phyloP scores from a whole-genome alignment of 1,139 yeast species.

The Geotrichum histeridarum region DNA sequence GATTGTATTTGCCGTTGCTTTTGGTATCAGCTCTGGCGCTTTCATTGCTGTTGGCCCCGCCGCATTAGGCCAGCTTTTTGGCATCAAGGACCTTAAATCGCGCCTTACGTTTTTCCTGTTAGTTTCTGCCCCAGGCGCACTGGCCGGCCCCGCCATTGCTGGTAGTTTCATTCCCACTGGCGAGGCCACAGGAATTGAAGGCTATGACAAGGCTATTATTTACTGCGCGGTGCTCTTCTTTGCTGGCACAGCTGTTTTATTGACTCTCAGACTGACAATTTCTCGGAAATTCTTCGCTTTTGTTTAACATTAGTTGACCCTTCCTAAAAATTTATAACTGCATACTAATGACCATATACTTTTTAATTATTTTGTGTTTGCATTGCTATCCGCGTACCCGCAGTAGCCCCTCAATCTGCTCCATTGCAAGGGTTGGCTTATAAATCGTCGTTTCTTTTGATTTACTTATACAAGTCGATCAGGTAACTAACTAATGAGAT shows the following conservation, averaged over 20 bases:
- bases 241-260: slow-evolving; percentile 21
- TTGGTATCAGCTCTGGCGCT: slow-evolving; percentile 46
- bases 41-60: slow-evolving; percentile 41
- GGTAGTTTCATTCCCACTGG: slow-evolving; percentile 40
- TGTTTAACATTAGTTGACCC: slow-evolving; percentile 20
- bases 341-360: too few species aligned
- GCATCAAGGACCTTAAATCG: slow-evolving; percentile 42
- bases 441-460: too few species aligned
- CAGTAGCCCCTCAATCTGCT: too few species aligned
- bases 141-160: slow-evolving; percentile 47
- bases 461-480: too few species aligned
- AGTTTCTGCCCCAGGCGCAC: slow-evolving; percentile 47
- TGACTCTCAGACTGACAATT: slow-evolving; percentile 23
- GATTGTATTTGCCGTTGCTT: slow-evolving; percentile 41
- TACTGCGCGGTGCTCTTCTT: slow-evolving; percentile 27
- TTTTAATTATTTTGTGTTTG: too few species aligned
- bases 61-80: slow-evolving; percentile 44
- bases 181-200: slow-evolving; percentile 21
- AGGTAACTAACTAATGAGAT: too few species aligned
- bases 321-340: background rate
- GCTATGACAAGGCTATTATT: slow-evolving; percentile 23
- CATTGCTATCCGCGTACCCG: too few species aligned
- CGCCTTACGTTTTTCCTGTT: slow-evolving; percentile 56
- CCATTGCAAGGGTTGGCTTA: too few species aligned
- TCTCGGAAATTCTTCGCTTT: slow-evolving; percentile 26